These are phyloP conservation scores for Aspergillus fijiensis DNA, from an alignment of 2,329 filamentous ascomycete genomes.

Conservation along the genomic window DNA sequence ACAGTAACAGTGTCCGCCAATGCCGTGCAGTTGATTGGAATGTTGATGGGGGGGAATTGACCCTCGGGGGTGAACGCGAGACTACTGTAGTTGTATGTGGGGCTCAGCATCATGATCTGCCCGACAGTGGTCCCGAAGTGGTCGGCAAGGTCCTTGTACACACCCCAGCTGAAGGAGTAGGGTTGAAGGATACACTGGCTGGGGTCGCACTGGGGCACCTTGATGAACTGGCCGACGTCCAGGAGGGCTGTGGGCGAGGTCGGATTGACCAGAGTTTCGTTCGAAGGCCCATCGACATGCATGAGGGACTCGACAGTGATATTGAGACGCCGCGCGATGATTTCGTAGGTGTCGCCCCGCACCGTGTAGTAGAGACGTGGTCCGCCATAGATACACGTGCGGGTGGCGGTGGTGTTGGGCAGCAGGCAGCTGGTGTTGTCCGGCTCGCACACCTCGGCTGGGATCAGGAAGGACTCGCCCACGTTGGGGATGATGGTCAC, in stretches of 20 bases:
- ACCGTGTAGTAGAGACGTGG: constrained; percentile 21
- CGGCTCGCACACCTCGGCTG: constrained; percentile 14
- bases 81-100: constrained; percentile 19
- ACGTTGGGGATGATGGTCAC: constrained; percentile 18
- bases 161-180: constrained; percentile 15
- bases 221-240: constrained; percentile 12
- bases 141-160: constrained; percentile 21
- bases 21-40: neutral
- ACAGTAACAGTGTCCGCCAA: neutral
- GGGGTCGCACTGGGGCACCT: constrained; percentile 15
- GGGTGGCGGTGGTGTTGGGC: constrained; percentile 2
- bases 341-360: constrained; percentile 13
- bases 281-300: neutral
- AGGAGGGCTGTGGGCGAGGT: too few species aligned
- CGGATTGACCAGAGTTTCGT: neutral
- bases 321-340: constrained; percentile 16
- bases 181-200: constrained; percentile 17
- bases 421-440: constrained; percentile 18
- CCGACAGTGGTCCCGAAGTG: constrained; percentile 19
- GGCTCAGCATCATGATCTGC: constrained; percentile 21
- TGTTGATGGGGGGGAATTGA: neutral
- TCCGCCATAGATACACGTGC: constrained; percentile 18
- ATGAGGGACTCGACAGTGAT: constrained; percentile 14
- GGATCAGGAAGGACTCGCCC: constrained; percentile 16
- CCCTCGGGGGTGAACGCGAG: neutral